Evolutionary conservation across 352 stramenopile species (phyloP), one percentile per base, ranked within the genome.

Genomic region (Pelagophyceae sp.): DNA sequence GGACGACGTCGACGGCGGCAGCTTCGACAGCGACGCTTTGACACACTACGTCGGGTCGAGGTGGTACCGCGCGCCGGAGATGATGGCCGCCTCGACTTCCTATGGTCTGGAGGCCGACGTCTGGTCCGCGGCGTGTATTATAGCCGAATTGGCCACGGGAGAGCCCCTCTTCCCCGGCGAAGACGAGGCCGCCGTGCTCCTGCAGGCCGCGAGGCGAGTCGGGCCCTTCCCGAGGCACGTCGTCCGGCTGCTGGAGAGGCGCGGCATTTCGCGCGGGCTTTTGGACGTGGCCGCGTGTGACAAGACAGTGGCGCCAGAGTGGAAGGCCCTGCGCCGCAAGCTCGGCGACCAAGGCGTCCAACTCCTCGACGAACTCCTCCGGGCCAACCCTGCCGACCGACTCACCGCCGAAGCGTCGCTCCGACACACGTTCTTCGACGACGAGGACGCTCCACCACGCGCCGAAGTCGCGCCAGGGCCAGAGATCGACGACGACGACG

Each of bases 71-170:
- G 89, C 89, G 0, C 91, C 91, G 0, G 91, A 96, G 84, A 81
- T 95, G 71, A 85, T 96, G 0, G 90, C 93, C 6, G 87, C 87
- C 1, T 88, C 92, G 67, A 86, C 92, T 0, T 90, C 84, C 19
- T 96, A 96, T 78, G 88, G 89, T 0, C 91, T 90, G 72, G 86
- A 83, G 17, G 90, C 95, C 0, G 91, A 96, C 76, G 87, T 95
- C 0, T 96, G 91, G 91, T 90, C 88, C 33, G 91, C 93, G 27
- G 91, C 88, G 29, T 95, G 90, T 82, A 93, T 96, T 83, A 90
- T 94, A 63, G 90, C 89, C 31, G 91, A 96, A 80, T 90, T 95
- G 74, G 88, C 88, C 35, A 94, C 90, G 0, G 91, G 90, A 0
- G 67, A 93, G 27, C 90, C 90, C 0, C 82, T 95, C 0, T 96